Percentiles rank a stretch among this genome's conserved stretches.
Conservation (phyloP, 1,284 basidiomycete species). For the Athelia psychrophila region DNA sequence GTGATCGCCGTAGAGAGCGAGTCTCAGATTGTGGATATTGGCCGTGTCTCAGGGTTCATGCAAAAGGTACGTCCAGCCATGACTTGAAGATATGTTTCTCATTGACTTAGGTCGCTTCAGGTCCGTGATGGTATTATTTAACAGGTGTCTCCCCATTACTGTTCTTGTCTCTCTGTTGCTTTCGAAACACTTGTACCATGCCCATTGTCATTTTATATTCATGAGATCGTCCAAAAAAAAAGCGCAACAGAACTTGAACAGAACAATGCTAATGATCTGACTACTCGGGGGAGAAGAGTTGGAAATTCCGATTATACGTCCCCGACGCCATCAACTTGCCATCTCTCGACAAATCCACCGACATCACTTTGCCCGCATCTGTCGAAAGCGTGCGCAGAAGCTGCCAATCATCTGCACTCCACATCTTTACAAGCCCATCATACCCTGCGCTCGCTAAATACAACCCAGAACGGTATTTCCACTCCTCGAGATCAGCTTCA, state of each 20-base stretch:
- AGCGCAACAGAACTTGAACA: background rate
- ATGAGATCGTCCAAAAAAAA: too few relatives aligned
- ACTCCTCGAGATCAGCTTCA: slow-evolving; percentile 44
- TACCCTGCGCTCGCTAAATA: slow-evolving; percentile 95
- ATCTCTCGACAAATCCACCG: slow-evolving; percentile 85
- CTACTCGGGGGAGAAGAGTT: slow-evolving; percentile 78
- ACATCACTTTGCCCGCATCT: slow-evolving; percentile 98
- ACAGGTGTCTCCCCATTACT: slow-evolving; percentile 9
- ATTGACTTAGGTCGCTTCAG: slow-evolving; percentile 25
- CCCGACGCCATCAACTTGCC: slow-evolving; percentile 86
- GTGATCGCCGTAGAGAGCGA: slow-evolving; percentile 90
- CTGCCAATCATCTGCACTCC: slow-evolving; percentile 99
- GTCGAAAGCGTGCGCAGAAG: slow-evolving; percentile 85
- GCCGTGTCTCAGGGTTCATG: slow-evolving; percentile 87
- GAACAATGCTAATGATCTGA: too few relatives aligned
- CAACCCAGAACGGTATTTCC: slow-evolving; percentile 79
- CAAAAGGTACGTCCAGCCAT: slow-evolving; percentile 53
- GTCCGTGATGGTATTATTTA: slow-evolving; percentile 71
- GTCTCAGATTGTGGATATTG: slow-evolving; percentile 79
- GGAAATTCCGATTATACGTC: slow-evolving; percentile 92
- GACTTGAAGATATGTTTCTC: background rate
- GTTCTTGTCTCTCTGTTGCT: slow-evolving; percentile 3
- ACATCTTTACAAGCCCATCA: slow-evolving; percentile 93
- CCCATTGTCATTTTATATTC: background rate
- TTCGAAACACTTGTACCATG: slow-evolving; percentile 3